Conservation (phyloP, 139 green algal genomes). For the Zygnema cylindricum region DNA sequence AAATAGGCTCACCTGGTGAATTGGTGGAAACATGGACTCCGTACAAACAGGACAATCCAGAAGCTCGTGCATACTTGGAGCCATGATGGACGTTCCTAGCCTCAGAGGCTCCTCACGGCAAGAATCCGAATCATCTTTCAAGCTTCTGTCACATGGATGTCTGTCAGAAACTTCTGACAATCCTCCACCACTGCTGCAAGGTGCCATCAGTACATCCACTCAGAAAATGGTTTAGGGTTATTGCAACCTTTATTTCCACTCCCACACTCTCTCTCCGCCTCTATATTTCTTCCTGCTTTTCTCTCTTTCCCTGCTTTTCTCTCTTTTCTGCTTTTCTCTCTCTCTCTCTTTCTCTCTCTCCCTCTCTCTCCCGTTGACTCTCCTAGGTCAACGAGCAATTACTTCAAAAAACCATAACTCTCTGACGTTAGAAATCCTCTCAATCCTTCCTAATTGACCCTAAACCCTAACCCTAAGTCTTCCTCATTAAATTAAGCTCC, state of each 20-base stretch:
- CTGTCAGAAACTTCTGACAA: background rate
- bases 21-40: constrained; percentile 60
- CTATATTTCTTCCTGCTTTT: background rate
- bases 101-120: background rate
- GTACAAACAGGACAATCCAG: constrained; percentile 60
- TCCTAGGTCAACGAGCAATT: too few species aligned
- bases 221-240: background rate
- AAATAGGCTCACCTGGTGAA: constrained; percentile 60
- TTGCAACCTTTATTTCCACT: background rate
- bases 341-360: background rate
- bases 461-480: background rate
- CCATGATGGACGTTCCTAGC: too few species aligned
- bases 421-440: too few species aligned
- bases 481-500: too few species aligned
- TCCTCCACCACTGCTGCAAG: background rate
- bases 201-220: background rate
- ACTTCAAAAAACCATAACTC: too few species aligned
- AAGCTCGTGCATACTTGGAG: constrained; percentile 46
- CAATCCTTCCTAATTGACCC: background rate
- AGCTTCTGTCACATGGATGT: background rate
- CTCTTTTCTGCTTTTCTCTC: background rate
- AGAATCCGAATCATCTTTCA: background rate
- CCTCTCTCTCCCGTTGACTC: background rate
- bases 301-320: background rate
- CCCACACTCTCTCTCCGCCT: background rate